Evolutionary conservation across 805 yeast genomes (phyloP).

Genomic region (Schwanniomyces sp.): DNA sequence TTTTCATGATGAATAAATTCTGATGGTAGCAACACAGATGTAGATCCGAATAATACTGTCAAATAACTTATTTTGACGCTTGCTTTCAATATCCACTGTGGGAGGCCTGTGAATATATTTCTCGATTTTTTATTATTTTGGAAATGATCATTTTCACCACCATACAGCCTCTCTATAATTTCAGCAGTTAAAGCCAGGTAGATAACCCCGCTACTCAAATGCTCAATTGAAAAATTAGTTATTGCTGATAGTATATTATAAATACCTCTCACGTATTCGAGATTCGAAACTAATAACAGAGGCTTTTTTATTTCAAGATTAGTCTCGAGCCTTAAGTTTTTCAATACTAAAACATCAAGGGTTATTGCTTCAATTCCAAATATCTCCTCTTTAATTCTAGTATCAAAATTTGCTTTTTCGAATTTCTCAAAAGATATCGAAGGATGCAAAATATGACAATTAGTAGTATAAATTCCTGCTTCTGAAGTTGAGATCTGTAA

Average conservation of each 20-base stretch:
- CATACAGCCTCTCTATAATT: slow-evolving; percentile 17
- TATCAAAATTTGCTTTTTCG: slow-evolving; percentile 18
- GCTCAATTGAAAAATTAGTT: slow-evolving; percentile 20
- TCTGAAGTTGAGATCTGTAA: slow-evolving; percentile 31
- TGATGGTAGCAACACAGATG: slow-evolving; percentile 36
- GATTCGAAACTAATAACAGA: slow-evolving; percentile 24
- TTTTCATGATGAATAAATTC: slow-evolving; percentile 14
- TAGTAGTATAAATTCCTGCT: slow-evolving; percentile 31
- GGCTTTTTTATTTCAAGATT: slow-evolving; percentile 18
- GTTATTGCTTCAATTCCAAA: slow-evolving; percentile 17
- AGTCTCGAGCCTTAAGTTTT: slow-evolving; percentile 25
- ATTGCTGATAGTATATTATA: slow-evolving; percentile 26
- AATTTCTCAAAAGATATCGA: slow-evolving; percentile 19
- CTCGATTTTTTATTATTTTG: neutral
- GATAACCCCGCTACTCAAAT: slow-evolving; percentile 26
- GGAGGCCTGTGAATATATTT: slow-evolving; percentile 22
- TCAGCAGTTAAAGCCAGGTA: slow-evolving; percentile 26
- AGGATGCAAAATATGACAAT: slow-evolving; percentile 35
- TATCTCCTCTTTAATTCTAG: slow-evolving; percentile 18
- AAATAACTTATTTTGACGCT: slow-evolving; percentile 14
- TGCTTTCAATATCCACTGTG: slow-evolving; percentile 33
- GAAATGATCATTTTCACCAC: slow-evolving; percentile 20
- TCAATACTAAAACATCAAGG: slow-evolving; percentile 22
- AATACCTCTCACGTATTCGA: slow-evolving; percentile 31
- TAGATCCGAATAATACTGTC: slow-evolving; percentile 31